Percentiles rank a stretch among this genome's conserved stretches.
Conservation (phyloP, 495 filamentous ascomycete species). For the Staphylotrichum tortipilum region DNA sequence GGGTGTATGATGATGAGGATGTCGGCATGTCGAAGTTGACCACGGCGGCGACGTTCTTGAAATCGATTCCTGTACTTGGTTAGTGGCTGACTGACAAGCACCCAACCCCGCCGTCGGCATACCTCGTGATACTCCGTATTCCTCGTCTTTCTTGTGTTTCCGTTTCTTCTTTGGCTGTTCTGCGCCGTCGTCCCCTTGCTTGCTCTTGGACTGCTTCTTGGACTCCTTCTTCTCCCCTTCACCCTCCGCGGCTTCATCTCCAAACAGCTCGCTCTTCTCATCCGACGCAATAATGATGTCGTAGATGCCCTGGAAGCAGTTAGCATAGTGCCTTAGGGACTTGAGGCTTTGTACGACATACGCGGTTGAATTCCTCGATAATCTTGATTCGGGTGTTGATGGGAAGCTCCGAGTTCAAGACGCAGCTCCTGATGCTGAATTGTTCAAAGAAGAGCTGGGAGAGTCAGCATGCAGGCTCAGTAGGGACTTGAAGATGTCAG, state of each 20-base stretch:
- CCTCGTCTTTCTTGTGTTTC: conserved; percentile 49
- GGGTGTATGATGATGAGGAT: conserved; percentile 81
- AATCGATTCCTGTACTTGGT: conserved; percentile 57
- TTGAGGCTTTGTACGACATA: conserved; percentile 37
- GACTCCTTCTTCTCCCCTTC: conserved; percentile 24
- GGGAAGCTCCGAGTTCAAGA: conserved; percentile 90
- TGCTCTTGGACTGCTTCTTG: conserved; percentile 14
- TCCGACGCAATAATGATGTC: conserved; percentile 96
- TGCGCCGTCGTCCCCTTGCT: conserved; percentile 11
- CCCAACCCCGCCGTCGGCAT: neutral
- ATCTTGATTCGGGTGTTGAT: conserved; percentile 89
- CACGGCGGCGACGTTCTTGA: conserved; percentile 87
- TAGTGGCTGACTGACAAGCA: neutral
- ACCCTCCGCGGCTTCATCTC: conserved; percentile 44
- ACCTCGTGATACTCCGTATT: conserved; percentile 86
- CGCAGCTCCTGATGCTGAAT: conserved; percentile 87
- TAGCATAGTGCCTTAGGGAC: neutral
- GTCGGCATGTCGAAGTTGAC: conserved; percentile 94
- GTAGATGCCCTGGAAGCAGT: conserved; percentile 41
- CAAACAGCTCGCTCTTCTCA: conserved; percentile 72
- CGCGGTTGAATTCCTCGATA: conserved; percentile 92
- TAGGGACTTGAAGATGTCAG: too few relatives aligned
- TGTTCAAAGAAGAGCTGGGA: conserved; percentile 77
- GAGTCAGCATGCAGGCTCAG: neutral
- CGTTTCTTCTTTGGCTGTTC: conserved; percentile 27